phyloP scores from a whole-genome alignment of 805 yeast species.

The Millerozyma miso region DNA sequence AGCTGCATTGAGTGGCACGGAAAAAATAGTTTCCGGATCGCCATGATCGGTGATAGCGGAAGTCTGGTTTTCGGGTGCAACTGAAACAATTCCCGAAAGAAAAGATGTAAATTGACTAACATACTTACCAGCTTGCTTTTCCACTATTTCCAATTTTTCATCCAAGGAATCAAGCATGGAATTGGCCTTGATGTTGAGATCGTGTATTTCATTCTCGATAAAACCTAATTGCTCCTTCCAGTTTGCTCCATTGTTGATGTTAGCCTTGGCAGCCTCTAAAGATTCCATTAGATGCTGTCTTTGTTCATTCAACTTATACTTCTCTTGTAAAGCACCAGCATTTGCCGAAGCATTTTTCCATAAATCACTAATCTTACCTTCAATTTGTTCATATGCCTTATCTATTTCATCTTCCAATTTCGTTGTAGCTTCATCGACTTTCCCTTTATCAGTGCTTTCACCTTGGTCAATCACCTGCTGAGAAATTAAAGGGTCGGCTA shows the following conservation, averaged over 20 bases:
- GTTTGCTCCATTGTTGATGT: slow-evolving; percentile 18
- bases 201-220: slow-evolving; percentile 26
- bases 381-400: slow-evolving; percentile 44
- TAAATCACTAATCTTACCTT: slow-evolving; percentile 28
- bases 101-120: slow-evolving; percentile 56
- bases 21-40: slow-evolving; percentile 18
- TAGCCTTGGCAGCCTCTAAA: slow-evolving; percentile 23
- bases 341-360: slow-evolving; percentile 32
- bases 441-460: slow-evolving; percentile 10
- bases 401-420: slow-evolving; percentile 54
- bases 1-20: slow-evolving; percentile 11
- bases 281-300: slow-evolving; percentile 25
- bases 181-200: slow-evolving; percentile 39
- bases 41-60: slow-evolving; percentile 4
- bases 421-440: slow-evolving; percentile 51
- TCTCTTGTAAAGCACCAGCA: slow-evolving; percentile 27
- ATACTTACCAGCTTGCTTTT: slow-evolving; percentile 61
- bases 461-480: slow-evolving; percentile 8
- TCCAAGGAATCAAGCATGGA: slow-evolving; percentile 68
- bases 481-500: slow-evolving; percentile 25
- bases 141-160: slow-evolving; percentile 64
- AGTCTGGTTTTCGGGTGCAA: slow-evolving; percentile 15
- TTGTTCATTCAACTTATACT: slow-evolving; percentile 24
- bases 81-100: slow-evolving; percentile 36
- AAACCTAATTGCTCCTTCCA: slow-evolving; percentile 18